Evolutionary conservation across 306 rosid species (phyloP).

Genomic region (Begonia fuchsioides): DNA sequence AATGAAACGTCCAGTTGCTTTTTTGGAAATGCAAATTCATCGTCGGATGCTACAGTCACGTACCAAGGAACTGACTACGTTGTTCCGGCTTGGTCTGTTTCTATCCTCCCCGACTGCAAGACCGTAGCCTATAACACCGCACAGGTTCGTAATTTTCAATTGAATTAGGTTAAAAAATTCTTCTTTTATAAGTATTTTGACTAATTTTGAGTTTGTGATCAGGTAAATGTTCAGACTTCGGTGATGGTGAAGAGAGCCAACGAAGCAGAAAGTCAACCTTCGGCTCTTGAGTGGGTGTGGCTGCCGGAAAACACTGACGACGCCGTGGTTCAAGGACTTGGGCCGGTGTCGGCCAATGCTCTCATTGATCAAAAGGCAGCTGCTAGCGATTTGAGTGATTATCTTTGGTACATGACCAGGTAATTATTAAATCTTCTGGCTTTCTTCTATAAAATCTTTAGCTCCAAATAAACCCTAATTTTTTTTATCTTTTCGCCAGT

Average conservation of each 20-base stretch:
- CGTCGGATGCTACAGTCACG: too few relatives aligned
- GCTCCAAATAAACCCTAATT: too few relatives aligned
- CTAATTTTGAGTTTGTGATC: too few relatives aligned
- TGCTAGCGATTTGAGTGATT: slow-evolving; percentile 31
- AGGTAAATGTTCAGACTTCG: slow-evolving; percentile 48
- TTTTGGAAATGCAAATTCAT: slow-evolving; percentile 36
- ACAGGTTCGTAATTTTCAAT: slow-evolving; percentile 12
- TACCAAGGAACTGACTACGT: slow-evolving; percentile 11
- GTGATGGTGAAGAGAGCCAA: slow-evolving; percentile 19
- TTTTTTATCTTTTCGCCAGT: slow-evolving; percentile 2
- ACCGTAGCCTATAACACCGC: slow-evolving; percentile 40
- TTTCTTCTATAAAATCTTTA: too few relatives aligned
- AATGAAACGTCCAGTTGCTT: slow-evolving; percentile 26
- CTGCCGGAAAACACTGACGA: slow-evolving; percentile 26
- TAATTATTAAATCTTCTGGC: slow-evolving; percentile 4
- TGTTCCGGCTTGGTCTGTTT: slow-evolving; percentile 56
- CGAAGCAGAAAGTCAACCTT: slow-evolving; percentile 25
- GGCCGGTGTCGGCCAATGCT: slow-evolving; percentile 3
- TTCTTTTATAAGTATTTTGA: background rate
- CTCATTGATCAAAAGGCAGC: slow-evolving; percentile 32
- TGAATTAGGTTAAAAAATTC: background rate
- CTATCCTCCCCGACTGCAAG: slow-evolving; percentile 38
- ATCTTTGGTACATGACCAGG: slow-evolving; percentile 53
- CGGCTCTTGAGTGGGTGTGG: slow-evolving; percentile 32
- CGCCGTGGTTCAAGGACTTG: slow-evolving; percentile 12